These are phyloP conservation scores for Meyerozyma guilliermondii DNA, from an alignment of 1,139 yeast species.

Conservation along the genomic window DNA sequence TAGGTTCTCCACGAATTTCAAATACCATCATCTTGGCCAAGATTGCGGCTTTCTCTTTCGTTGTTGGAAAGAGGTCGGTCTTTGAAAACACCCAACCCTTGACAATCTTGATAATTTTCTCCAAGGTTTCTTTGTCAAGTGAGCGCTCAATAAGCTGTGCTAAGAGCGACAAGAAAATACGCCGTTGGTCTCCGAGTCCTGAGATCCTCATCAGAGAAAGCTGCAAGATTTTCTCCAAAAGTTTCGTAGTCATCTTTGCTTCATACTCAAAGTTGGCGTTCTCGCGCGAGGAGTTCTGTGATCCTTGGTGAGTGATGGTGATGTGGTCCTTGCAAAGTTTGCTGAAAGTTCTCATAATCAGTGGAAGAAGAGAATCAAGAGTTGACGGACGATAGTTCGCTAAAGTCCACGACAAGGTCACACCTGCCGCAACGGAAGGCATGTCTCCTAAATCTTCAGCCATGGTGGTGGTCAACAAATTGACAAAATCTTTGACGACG, in stretches of 20 bases:
- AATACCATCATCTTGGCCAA: slow-evolving; percentile 91
- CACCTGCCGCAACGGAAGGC: slow-evolving; percentile 88
- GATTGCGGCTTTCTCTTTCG: slow-evolving; percentile 94
- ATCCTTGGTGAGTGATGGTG: slow-evolving; percentile 56
- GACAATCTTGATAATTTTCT: slow-evolving; percentile 73
- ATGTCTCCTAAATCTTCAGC: slow-evolving; percentile 80
- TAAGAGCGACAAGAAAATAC: slow-evolving; percentile 77
- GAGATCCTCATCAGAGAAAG: slow-evolving; percentile 80
- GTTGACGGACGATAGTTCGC: slow-evolving; percentile 70
- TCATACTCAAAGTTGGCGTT: slow-evolving; percentile 50
- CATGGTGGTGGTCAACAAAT: slow-evolving; percentile 60
- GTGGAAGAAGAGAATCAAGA: slow-evolving; percentile 69
- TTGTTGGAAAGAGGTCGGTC: slow-evolving; percentile 84
- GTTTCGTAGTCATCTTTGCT: slow-evolving; percentile 70
- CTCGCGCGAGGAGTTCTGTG: slow-evolving; percentile 28
- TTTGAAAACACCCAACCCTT: slow-evolving; percentile 87
- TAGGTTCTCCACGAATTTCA: slow-evolving; percentile 80
- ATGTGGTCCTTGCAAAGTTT: slow-evolving; percentile 87
- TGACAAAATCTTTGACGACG: slow-evolving; percentile 56
- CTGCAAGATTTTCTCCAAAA: slow-evolving; percentile 71
- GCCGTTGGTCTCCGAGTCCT: slow-evolving; percentile 84
- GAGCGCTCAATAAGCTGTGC: slow-evolving; percentile 92
- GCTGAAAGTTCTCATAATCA: slow-evolving; percentile 80
- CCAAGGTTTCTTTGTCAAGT: slow-evolving; percentile 67
- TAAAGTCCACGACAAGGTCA: slow-evolving; percentile 78